These are phyloP conservation scores for Nymphaea colorata DNA, from an alignment of 164 flowering plant genomes.

Conservation along the genomic window DNA sequence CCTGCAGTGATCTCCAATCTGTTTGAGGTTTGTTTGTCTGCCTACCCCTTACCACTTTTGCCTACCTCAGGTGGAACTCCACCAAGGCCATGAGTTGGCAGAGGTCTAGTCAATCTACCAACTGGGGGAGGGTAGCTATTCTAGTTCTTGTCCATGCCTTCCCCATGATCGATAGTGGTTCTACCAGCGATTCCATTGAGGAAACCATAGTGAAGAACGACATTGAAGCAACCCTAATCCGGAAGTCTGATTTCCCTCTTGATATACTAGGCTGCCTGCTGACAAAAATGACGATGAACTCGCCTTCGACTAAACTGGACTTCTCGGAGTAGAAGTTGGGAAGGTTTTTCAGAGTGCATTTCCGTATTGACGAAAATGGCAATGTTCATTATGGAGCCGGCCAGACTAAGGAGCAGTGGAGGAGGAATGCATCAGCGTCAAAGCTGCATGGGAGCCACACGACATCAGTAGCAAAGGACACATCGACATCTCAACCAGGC, in stretches of 20 bases:
- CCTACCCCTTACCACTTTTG: not conserved
- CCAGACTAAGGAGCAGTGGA: no score
- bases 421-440: no score
- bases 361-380: no score
- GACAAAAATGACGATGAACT: slow-evolving; percentile 97
- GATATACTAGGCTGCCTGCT: slow-evolving; percentile 87
- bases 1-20: not conserved
- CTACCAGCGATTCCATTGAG: slow-evolving; percentile 82
- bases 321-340: no score
- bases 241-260: slow-evolving; percentile 81
- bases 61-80: not conserved
- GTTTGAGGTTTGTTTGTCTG: not conserved
- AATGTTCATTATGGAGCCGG: no score
- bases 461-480: no score
- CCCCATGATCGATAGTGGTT: slow-evolving; percentile 78
- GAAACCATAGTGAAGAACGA: slow-evolving; percentile 87
- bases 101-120: not conserved
- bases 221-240: slow-evolving; percentile 68
- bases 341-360: no score
- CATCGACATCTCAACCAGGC: no score
- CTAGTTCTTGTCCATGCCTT: slow-evolving; percentile 23
- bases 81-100: not conserved
- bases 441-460: no score
- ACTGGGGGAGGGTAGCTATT: not conserved
- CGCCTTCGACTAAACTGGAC: no score